These are phyloP conservation scores for Pseudocercospora fijiensis DNA, from an alignment of 2,329 filamentous ascomycete genomes.

Conservation along the genomic window DNA sequence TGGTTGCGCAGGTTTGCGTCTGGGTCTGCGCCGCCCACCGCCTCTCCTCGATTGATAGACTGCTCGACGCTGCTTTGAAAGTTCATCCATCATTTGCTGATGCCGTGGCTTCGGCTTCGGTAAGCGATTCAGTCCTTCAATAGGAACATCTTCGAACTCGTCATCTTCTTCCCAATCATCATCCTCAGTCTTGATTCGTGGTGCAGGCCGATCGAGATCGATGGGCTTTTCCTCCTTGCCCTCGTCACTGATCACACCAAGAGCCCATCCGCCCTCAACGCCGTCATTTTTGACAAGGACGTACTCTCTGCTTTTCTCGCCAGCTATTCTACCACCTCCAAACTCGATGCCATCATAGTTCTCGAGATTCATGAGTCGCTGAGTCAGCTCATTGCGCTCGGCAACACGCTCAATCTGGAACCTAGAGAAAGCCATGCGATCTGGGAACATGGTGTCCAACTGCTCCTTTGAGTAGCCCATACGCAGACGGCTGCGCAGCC, in stretches of 20 bases:
- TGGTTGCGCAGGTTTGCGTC: constrained; percentile 33
- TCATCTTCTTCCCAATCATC: constrained; percentile 61
- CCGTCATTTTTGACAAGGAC: constrained; percentile 94
- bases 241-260: constrained; percentile 88
- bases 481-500: constrained; percentile 79
- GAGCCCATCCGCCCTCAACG: constrained; percentile 90
- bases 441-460: constrained; percentile 91
- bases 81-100: constrained; percentile 29
- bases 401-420: constrained; percentile 95
- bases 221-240: constrained; percentile 84
- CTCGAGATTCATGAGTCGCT: constrained; percentile 89
- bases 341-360: constrained; percentile 74
- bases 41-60: constrained; percentile 47
- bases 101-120: constrained; percentile 57
- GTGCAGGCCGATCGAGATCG: constrained; percentile 71
- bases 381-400: constrained; percentile 91
- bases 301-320: constrained; percentile 90
- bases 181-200: constrained; percentile 51
- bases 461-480: constrained; percentile 98
- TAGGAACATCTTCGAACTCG: constrained; percentile 89
- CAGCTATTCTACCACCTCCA: constrained; percentile 66
- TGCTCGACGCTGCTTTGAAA: constrained; percentile 48
- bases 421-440: constrained; percentile 92
- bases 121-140: constrained; percentile 82
- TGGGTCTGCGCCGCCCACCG: constrained; percentile 25